Evolutionary conservation across 2,329 filamentous ascomycete species (phyloP).

Genomic region (Cladophialophora immunda): DNA sequence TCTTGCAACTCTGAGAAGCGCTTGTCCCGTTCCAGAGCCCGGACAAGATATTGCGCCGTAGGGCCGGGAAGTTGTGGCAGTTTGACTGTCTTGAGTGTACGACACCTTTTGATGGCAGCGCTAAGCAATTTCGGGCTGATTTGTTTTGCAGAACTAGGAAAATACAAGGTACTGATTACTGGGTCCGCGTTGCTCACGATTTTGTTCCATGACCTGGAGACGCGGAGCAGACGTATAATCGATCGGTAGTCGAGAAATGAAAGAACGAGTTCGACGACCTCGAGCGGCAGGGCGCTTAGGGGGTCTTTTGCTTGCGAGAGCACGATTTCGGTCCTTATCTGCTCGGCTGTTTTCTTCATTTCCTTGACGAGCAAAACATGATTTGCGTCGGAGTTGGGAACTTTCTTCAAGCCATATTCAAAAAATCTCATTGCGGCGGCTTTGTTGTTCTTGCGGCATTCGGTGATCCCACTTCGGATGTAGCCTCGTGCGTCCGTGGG

Average conservation of each 20-base stretch:
- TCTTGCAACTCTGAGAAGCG: constrained; percentile 13
- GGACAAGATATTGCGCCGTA: not conserved
- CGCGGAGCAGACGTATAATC: constrained; percentile 59
- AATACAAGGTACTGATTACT: constrained; percentile 62
- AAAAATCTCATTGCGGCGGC: constrained; percentile 66
- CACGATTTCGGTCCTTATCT: constrained; percentile 48
- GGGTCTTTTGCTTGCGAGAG: constrained; percentile 54
- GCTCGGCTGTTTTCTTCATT: constrained; percentile 52
- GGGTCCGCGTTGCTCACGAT: constrained; percentile 59
- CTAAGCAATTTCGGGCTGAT: constrained; percentile 47
- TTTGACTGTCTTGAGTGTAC: constrained; percentile 47
- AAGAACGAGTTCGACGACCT: constrained; percentile 63
- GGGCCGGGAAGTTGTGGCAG: constrained; percentile 9
- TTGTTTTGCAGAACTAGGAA: constrained; percentile 54
- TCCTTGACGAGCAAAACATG: constrained; percentile 24
- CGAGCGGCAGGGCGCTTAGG: constrained; percentile 61
- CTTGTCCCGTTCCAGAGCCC: not conserved
- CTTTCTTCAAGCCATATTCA: constrained; percentile 63
- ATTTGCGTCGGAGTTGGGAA: constrained; percentile 50
- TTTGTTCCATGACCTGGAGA: constrained; percentile 64
- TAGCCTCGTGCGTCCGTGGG: constrained; percentile 66
- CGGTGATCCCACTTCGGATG: constrained; percentile 61
- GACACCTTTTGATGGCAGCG: constrained; percentile 49
- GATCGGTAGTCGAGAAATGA: constrained; percentile 61
- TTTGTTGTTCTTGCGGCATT: constrained; percentile 57